phyloP scores from a whole-genome alignment of 257 asterid genomes.

The Plantago elongata region DNA sequence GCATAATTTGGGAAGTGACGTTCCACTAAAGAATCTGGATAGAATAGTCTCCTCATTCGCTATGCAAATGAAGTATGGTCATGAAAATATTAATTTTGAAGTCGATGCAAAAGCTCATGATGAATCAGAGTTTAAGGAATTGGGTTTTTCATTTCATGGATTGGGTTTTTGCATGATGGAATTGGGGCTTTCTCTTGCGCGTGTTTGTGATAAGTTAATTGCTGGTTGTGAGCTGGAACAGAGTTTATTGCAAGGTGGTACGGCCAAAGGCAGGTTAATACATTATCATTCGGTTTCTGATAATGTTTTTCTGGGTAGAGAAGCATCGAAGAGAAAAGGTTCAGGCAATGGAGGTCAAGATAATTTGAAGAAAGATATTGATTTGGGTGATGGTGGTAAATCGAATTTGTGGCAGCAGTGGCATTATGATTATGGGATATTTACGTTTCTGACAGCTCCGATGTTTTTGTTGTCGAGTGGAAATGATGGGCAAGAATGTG shows the following conservation, averaged over 20 bases:
- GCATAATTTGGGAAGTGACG: constrained; percentile 84
- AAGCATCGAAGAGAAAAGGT: constrained; percentile 32
- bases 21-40: constrained; percentile 56
- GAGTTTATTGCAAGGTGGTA: constrained; percentile 60
- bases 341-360: constrained; percentile 7
- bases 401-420: constrained; percentile 79
- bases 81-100: constrained; percentile 22
- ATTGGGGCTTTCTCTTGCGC: constrained; percentile 65
- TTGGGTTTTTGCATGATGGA: constrained; percentile 77
- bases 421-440: constrained; percentile 93
- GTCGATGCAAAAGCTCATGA: constrained; percentile 15
- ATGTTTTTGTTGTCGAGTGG: constrained; percentile 48
- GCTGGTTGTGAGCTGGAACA: constrained; percentile 72
- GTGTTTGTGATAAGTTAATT: constrained; percentile 55
- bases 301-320: constrained; percentile 33
- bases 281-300: constrained; percentile 74
- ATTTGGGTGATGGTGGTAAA: constrained; percentile 18
- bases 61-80: constrained; percentile 65
- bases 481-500: constrained; percentile 34
- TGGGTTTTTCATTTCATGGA: constrained; percentile 48
- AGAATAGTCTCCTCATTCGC: constrained; percentile 80
- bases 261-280: constrained; percentile 78
- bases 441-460: constrained; percentile 67
- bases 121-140: constrained; percentile 36
- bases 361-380: constrained; percentile 14